Percentiles rank a stretch among this genome's conserved stretches.
Evolutionary conservation across 2,329 filamentous ascomycete species (phyloP).

Genomic region (Trichoderma sp.): DNA sequence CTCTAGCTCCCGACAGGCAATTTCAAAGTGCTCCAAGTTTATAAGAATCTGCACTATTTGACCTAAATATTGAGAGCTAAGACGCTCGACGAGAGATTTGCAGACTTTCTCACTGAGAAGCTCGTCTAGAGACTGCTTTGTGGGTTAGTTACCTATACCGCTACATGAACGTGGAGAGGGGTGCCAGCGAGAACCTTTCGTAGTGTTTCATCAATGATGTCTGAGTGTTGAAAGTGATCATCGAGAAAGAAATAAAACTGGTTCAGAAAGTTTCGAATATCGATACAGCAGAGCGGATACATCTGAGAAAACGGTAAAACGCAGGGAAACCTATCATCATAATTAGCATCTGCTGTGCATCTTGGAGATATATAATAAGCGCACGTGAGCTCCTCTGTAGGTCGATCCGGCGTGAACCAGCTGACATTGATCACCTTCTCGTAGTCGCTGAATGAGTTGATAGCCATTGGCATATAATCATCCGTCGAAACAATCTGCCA

Average conservation of each 20-base stretch:
- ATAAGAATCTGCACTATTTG: constrained; percentile 99
- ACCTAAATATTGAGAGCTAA: constrained; percentile 89
- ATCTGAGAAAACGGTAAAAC: constrained; percentile 98
- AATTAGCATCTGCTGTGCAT: constrained; percentile 10
- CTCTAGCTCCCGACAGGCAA: constrained; percentile 85
- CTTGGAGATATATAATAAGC: constrained; percentile 28
- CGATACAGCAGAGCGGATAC: constrained; percentile 97
- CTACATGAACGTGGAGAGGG: not conserved
- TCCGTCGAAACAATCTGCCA: constrained; percentile 73
- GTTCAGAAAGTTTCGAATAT: constrained; percentile 95
- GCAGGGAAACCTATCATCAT: constrained; percentile 68
- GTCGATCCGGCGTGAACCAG: constrained; percentile 87
- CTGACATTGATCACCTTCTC: constrained; percentile 94
- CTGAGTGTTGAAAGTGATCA: constrained; percentile 89
- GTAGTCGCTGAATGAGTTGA: constrained; percentile 85
- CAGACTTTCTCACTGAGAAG: constrained; percentile 92
- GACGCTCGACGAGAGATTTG: constrained; percentile 78
- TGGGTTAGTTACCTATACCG: not conserved
- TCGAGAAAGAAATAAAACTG: constrained; percentile 98
- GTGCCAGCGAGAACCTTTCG: constrained; percentile 55
- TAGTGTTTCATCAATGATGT: constrained; percentile 85
- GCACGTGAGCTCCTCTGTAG: constrained; percentile 70
- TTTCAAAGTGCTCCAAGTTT: constrained; percentile 95
- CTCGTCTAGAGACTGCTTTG: constrained; percentile 75
- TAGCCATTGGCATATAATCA: constrained; percentile 99